Conservation (phyloP, 495 filamentous ascomycete species). For the Astrothelium subdiscretum region DNA sequence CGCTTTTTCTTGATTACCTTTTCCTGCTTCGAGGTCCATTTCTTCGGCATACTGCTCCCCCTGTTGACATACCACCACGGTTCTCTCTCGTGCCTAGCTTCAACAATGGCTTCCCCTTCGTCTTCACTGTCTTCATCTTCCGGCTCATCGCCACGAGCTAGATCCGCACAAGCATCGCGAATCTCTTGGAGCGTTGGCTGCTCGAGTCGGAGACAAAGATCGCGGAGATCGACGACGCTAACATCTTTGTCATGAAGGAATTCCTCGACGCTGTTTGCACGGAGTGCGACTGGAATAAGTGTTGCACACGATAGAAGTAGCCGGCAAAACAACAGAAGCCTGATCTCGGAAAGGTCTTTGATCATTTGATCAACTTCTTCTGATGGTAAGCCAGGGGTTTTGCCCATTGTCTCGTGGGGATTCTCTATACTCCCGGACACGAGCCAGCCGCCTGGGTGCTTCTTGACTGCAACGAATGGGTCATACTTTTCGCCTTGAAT, state of each 20-base stretch:
- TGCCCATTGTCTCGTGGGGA: slow-evolving; percentile 21
- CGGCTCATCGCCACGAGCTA: slow-evolving; percentile 27
- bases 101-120: slow-evolving; percentile 7
- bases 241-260: slow-evolving; percentile 36
- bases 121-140: neutral
- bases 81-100: neutral
- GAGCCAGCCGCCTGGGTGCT: slow-evolving; percentile 25
- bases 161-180: slow-evolving; percentile 42
- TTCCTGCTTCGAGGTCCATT: slow-evolving; percentile 19
- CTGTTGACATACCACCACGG: neutral
- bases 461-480: neutral
- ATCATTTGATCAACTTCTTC: slow-evolving; percentile 34
- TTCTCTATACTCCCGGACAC: slow-evolving; percentile 31
- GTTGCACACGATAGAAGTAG: slow-evolving; percentile 38
- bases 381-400: slow-evolving; percentile 31
- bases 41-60: slow-evolving; percentile 13
- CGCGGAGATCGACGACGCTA: slow-evolving; percentile 34
- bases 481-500: slow-evolving; percentile 32
- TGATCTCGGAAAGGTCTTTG: slow-evolving; percentile 38
- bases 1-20: slow-evolving; percentile 6
- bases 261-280: slow-evolving; percentile 34
- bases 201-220: slow-evolving; percentile 38
- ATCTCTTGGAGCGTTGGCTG: slow-evolving; percentile 36
- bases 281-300: slow-evolving; percentile 34
- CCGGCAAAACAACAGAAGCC: slow-evolving; percentile 39